phyloP scores from a whole-genome alignment of 2,329 filamentous ascomycete genomes.

The Fusarium mangiferae region DNA sequence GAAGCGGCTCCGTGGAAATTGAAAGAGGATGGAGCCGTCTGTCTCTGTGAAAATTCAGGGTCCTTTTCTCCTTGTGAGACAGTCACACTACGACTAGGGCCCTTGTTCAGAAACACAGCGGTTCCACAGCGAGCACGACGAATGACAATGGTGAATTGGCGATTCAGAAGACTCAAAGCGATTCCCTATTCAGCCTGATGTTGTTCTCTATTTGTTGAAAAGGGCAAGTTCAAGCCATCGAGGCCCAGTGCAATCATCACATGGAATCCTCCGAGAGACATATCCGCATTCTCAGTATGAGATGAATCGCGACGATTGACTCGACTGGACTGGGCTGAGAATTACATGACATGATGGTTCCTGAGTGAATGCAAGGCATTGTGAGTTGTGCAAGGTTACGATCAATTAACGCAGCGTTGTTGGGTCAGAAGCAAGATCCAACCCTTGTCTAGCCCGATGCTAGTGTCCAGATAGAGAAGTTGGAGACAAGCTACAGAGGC shows the following conservation, averaged over 20 bases:
- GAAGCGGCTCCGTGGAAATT: constrained; percentile 30
- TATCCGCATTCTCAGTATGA: constrained; percentile 10
- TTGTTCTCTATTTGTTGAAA: not conserved
- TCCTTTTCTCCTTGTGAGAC: constrained; percentile 40
- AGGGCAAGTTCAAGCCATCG: constrained; percentile 9
- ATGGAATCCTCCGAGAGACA: constrained; percentile 16
- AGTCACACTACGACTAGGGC: constrained; percentile 30
- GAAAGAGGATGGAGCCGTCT: constrained; percentile 8
- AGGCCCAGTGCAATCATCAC: constrained; percentile 9
- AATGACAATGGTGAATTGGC: constrained; percentile 28
- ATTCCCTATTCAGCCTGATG: constrained; percentile 9
- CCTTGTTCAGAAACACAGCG: constrained; percentile 38
- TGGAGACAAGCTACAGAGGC: constrained; percentile 27
- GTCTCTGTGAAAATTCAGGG: constrained; percentile 33
- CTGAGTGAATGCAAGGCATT: constrained; percentile 30
- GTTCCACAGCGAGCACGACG: constrained; percentile 33
- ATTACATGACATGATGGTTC: constrained; percentile 23
- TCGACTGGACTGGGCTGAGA: not conserved
- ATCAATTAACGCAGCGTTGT: constrained; percentile 29
- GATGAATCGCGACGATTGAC: constrained; percentile 12
- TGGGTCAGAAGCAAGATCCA: constrained; percentile 40
- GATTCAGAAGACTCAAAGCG: constrained; percentile 24
- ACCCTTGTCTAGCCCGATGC: constrained; percentile 38
- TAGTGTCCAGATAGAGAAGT: constrained; percentile 37
- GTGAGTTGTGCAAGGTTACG: constrained; percentile 33